Evolutionary conservation across 768 basidiomycete genomes (phyloP), one percentile per base, ranked within the genome.

Genomic region (Boletus reticuloceps): DNA sequence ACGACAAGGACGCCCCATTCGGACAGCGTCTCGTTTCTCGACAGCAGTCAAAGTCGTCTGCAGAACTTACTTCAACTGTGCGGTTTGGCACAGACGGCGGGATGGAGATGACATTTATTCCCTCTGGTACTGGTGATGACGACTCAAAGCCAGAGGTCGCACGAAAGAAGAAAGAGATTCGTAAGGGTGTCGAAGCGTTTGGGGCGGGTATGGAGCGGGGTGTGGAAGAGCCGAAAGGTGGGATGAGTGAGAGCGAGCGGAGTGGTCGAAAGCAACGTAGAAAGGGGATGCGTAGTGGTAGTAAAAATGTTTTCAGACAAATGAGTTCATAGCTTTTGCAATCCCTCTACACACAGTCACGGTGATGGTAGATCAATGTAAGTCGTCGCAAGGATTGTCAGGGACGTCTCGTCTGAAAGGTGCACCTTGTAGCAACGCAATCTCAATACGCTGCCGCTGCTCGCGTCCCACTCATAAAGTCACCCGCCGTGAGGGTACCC

Each of bases 191-290:
- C 41, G 91, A 94, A 71, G 72, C 72, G 43, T 95, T 96, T 65
- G 94, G 94, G 27, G 89, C 85, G 42, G 94, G 94, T 22, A 75
- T 98, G 85, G 93, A 97, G 77, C 86, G 79, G 63, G 92, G 91
- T 2, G 80, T 82, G 3, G 77, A 75, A 46, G 82, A 81, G 39
- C 69, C 73, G 11, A 74, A 57, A 25, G 60, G 71, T 25, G 79
- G 77, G 55, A 69, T 86, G 63, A 80, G 75, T 36, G 89, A 88
- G 58, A 79, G 79, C 55, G 89, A 91, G 48, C 76, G 86, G 62
- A 80, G 79, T 40, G 95, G 96, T n/a, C 77, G 96, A 71, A 86
- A 81, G 34, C 80, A 89, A 37, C 79, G 91, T 63, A 75, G 95
- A 69, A 83, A 83, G 64, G 89, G 85, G 10, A 79, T 88, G 49